Conservation (phyloP, 345 rosid genomes). For the Moricandia moricandioides region DNA sequence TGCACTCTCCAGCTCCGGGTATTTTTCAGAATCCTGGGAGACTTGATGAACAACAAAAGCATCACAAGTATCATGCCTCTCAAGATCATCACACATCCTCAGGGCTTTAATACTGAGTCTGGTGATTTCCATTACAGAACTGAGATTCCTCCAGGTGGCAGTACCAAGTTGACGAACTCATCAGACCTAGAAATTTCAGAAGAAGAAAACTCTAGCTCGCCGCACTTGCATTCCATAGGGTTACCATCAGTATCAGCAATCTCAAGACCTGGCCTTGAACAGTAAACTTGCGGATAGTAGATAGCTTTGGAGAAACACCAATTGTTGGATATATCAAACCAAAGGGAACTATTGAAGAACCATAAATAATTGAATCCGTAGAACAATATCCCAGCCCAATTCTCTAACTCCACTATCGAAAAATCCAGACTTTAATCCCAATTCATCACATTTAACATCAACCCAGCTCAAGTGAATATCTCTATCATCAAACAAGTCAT, state of each 20-base stretch:
- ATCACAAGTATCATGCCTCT: slow-evolving; percentile 33
- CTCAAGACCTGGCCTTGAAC: slow-evolving; percentile 62
- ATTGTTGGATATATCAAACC: slow-evolving; percentile 80
- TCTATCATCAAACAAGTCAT: slow-evolving; percentile 51
- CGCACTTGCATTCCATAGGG: slow-evolving; percentile 75
- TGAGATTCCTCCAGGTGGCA: slow-evolving; percentile 26
- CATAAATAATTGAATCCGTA: slow-evolving; percentile 57
- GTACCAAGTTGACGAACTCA: slow-evolving; percentile 29
- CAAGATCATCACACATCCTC: slow-evolving; percentile 43
- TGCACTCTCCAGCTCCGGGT: slow-evolving; percentile 37
- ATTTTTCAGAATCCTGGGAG: slow-evolving; percentile 33
- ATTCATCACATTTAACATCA: slow-evolving; percentile 41
- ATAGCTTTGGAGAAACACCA: slow-evolving; percentile 38
- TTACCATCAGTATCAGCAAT: slow-evolving; percentile 64
- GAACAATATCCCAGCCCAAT: slow-evolving; percentile 78
- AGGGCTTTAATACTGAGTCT: slow-evolving; percentile 54
- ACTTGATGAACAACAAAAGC: slow-evolving; percentile 52
- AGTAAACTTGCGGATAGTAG: slow-evolving; percentile 26
- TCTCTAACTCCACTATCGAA: slow-evolving; percentile 54
- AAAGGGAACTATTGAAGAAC: slow-evolving; percentile 66
- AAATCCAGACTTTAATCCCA: slow-evolving; percentile 36
- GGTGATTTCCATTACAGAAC: slow-evolving; percentile 36
- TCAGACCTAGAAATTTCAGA: slow-evolving; percentile 23
- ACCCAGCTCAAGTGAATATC: slow-evolving; percentile 85
- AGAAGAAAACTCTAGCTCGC: slow-evolving; percentile 57